Base-by-base conservation (phyloP, 2,329 filamentous ascomycete species). In the Apiospora rasikravindrae region DNA sequence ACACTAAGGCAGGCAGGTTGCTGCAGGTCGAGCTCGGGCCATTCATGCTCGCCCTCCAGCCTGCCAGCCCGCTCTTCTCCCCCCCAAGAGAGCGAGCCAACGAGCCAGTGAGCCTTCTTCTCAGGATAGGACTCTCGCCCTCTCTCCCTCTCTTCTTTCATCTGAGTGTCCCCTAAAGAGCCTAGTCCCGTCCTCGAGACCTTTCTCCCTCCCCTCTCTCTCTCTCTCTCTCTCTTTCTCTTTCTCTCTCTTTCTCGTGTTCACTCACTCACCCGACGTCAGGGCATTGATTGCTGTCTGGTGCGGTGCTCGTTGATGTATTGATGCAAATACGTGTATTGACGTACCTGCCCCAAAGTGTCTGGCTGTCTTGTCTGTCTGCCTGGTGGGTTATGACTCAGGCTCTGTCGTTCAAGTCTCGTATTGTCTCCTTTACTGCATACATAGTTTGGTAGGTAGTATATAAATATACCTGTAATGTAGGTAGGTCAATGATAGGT, bases 1-100 rank as follows among this genome's bases (percentile, higher is more conserved):
- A 8, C 16, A 64, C 57, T 64, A 64, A 64, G 57, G 57, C 33
- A 64, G 57, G 57, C 57, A 64, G 57, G 57, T n/a, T 64, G 57
- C 57, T 64, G 57, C 57, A 64, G 4, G 33, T 40, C 57, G 57
- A 64, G 57, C 57, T 64, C 29, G 57, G 57, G 33, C 57, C 57
- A 64, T 64, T 64, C 29, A 64, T 64, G 57, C 42, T 44, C 22
- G 24, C 37, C n/a, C 11, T n/a, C 40, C n/a, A 5, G 66, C n/a
- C 42, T 4, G 40, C 40, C 40, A 14, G 67, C 19, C 44, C 24
- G 8, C 44, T 33, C n/a, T n/a, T n/a, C n/a, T n/a, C n/a, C n/a
- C n/a, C n/a, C n/a, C n/a, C n/a, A n/a, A n/a, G n/a, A n/a, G n/a
- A n/a, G 61, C 61, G 37, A 19, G 14, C 44, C 44, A 45, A 4